Percentiles rank a stretch among this genome's conserved stretches.
phyloP scores from a whole-genome alignment of 805 yeast genomes.

The Cyberlindnera veronae region DNA sequence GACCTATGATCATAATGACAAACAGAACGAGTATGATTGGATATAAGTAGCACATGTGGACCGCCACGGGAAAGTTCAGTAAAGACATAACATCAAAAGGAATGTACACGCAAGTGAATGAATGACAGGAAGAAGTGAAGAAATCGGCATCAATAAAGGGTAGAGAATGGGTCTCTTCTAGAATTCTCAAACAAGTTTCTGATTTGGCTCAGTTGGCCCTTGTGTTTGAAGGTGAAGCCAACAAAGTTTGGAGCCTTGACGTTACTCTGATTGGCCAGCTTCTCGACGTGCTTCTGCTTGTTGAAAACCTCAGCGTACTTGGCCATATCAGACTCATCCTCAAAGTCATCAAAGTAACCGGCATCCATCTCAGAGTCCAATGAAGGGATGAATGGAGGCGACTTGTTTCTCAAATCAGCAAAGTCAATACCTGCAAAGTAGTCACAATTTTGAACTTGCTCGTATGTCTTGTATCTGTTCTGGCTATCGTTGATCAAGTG shows the following conservation, averaged over 20 bases:
- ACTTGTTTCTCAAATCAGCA: slow-evolving; percentile 58
- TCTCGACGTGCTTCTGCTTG: slow-evolving; percentile 82
- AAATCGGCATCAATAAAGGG: slow-evolving; percentile 21
- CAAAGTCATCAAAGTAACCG: slow-evolving; percentile 97
- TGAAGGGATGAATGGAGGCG: slow-evolving; percentile 97
- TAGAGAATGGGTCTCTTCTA: slow-evolving; percentile 27
- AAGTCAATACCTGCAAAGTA: slow-evolving; percentile 87
- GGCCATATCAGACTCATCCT: slow-evolving; percentile 95
- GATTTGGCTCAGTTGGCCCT: slow-evolving; percentile 29
- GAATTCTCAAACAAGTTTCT: slow-evolving; percentile 26
- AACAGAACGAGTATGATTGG: neutral
- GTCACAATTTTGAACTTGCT: slow-evolving; percentile 73
- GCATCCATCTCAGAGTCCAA: slow-evolving; percentile 97
- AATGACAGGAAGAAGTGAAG: neutral
- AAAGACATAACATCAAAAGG: too few relatives aligned
- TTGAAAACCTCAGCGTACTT: slow-evolving; percentile 96
- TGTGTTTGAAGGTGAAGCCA: slow-evolving; percentile 95
- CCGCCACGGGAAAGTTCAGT: too few relatives aligned
- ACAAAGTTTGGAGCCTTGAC: slow-evolving; percentile 69
- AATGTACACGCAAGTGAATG: neutral
- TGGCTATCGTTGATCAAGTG: slow-evolving; percentile 77
- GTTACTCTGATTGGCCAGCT: slow-evolving; percentile 62
- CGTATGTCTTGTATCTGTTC: slow-evolving; percentile 70
- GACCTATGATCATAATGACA: slow-evolving; percentile 6
- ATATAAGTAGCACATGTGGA: too few relatives aligned